Percentiles rank a stretch among this genome's conserved stretches.
Evolutionary conservation across 2,329 filamentous ascomycete genomes (phyloP).

Genomic region (Dothideomycetes sp.): DNA sequence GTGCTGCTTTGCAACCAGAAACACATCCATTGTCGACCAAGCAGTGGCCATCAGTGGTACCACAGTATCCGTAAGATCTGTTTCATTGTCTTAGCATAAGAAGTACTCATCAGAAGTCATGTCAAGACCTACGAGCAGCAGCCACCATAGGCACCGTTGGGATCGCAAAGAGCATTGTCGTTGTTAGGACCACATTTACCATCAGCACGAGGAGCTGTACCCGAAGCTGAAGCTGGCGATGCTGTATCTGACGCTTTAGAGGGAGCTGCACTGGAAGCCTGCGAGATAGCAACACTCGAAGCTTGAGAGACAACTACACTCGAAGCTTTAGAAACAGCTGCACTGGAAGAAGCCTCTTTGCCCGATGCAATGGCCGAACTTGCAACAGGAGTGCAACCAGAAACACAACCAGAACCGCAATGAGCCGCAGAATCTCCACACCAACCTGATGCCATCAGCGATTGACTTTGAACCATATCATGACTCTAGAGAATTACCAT

Average conservation of each 20-base stretch:
- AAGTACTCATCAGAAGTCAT: not conserved
- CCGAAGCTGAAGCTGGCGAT: not conserved
- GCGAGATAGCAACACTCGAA: not conserved
- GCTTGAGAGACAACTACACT: not conserved
- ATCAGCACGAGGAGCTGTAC: conserved; percentile 22
- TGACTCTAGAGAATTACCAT: conserved; percentile 20
- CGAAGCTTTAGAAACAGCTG: not conserved
- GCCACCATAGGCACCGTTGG: conserved; percentile 30
- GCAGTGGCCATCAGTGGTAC: conserved; percentile 27
- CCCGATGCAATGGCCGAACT: conserved; percentile 9
- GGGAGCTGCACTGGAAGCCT: not conserved
- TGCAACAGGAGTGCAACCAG: conserved; percentile 22
- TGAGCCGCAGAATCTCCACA: conserved; percentile 36
- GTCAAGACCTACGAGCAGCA: conserved; percentile 25
- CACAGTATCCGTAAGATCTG: conserved; percentile 23
- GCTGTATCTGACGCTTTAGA: not conserved
- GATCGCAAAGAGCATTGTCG: conserved; percentile 30
- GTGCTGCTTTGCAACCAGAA: conserved; percentile 28
- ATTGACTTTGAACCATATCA: conserved; percentile 10
- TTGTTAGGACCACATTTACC: conserved; percentile 35
- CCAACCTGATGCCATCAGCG: conserved; percentile 24
- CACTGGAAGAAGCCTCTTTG: not conserved
- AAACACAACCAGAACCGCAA: conserved; percentile 30
- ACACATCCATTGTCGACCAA: conserved; percentile 28
- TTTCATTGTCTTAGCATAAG: conserved; percentile 11